Base-by-base conservation (phyloP, 345 rosid genomes). In the Balakata baccata region DNA sequence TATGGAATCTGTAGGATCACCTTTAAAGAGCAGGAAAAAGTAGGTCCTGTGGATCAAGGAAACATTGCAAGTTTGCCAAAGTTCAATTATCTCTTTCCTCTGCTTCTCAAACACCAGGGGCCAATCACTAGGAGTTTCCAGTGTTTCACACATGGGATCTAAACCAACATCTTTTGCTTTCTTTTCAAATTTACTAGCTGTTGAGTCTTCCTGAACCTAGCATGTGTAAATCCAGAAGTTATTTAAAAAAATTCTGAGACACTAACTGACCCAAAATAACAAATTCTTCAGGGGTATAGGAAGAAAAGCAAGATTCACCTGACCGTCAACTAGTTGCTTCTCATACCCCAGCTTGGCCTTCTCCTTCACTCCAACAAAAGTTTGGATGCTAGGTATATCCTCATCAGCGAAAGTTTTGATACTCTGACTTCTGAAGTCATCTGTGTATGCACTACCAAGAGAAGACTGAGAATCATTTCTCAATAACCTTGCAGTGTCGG, bases 21-120 rank as follows among this genome's bases (percentile, higher is more conserved):
- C 99, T 78, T 83, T 89, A 77, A 95, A 91, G 74, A 95, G 97
- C 84, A 95, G 83, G 86, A 85, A 92, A 84, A 95, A 95, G 75
- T 92, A 95, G 5, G 99, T 95, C 79, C 99, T 86, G 80, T 95
- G 96, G 64, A 92, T 84, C 85, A 95, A 71, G 25, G 98, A 89
- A 69, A 87, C 90, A 69, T 89, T 82, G 83, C 99, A 95, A 74
- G 84, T 77, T 73, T 91, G 90, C 99, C 99, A 95, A 46, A 95
- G 92, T 61, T 86, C 96, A 25, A 95, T 75, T 67, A 92, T 88
- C 16, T 81, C 82, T 79, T 80, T 85, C 79, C 83, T 92, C 79
- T 74, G 88, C 75, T 82, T 89, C 81, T 84, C 88, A 63, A 92
- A 95, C 66, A 86, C 89, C 69, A 78, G 68, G 1, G 89, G 82